Evolutionary conservation across 2,329 filamentous ascomycete species (phyloP).

Genomic region (Pseudogymnoascus pannorum): DNA sequence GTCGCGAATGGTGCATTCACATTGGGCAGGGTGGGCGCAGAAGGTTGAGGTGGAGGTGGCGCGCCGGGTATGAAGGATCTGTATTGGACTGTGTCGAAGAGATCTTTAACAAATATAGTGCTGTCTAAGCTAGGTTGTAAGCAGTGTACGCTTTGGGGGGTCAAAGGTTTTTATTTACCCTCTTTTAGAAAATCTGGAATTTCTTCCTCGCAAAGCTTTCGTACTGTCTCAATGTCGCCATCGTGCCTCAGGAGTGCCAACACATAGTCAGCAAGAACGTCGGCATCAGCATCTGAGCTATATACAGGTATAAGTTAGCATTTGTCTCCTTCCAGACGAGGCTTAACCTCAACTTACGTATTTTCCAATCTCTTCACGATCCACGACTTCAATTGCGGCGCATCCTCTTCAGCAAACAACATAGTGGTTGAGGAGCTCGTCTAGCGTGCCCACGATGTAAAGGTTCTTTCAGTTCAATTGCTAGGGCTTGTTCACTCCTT

Average conservation of each 20-base stretch:
- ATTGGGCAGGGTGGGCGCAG: conserved; percentile 23
- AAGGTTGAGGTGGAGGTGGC: conserved; percentile 30
- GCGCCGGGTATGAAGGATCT: conserved; percentile 54
- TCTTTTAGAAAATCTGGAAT: conserved; percentile 70
- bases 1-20: conserved; percentile 10
- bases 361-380: conserved; percentile 70
- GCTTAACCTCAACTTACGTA: conserved; percentile 46
- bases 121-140: conserved; percentile 39
- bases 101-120: conserved; percentile 58
- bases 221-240: conserved; percentile 55
- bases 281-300: conserved; percentile 72
- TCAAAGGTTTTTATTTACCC: conserved; percentile 36
- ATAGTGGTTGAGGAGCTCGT: conserved; percentile 33
- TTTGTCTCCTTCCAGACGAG: conserved; percentile 11
- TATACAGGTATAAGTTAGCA: conserved; percentile 7
- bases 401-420: conserved; percentile 57
- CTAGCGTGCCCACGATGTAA: background rate
- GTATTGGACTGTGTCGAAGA: conserved; percentile 58
- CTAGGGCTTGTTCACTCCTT: background rate
- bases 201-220: conserved; percentile 61
- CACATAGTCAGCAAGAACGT: conserved; percentile 80
- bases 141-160: background rate
- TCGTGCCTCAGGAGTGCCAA: conserved; percentile 67
- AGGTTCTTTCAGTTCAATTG: background rate
- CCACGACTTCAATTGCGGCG: conserved; percentile 63